Conservation (phyloP, 1,284 basidiomycete species). For the Fomitiporia mediterranea region DNA sequence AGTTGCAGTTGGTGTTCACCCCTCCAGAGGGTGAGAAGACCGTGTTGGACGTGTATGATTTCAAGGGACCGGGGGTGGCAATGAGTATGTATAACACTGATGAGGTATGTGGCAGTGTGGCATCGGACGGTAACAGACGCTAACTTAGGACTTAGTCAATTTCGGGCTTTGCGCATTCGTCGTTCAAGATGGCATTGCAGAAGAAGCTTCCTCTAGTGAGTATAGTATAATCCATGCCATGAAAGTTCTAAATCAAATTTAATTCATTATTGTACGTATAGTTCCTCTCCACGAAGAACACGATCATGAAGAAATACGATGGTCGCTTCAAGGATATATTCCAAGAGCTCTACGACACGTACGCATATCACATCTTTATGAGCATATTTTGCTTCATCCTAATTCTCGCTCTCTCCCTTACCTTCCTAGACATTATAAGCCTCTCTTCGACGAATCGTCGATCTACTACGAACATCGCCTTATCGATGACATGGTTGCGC, state of each 20-base stretch:
- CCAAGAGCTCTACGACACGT: conserved; percentile 86
- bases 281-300: conserved; percentile 99
- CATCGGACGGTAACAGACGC: background rate
- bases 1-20: conserved; percentile 84
- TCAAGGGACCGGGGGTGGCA: conserved; percentile 85
- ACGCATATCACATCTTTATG: too few relatives aligned
- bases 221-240: conserved; percentile 5
- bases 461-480: conserved; percentile 98
- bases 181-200: conserved; percentile 96
- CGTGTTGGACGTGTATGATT: conserved; percentile 82
- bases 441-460: conserved; percentile 73
- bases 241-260: background rate
- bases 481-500: conserved; percentile 95
- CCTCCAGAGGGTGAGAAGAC: conserved; percentile 69
- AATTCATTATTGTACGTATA: conserved; percentile 25
- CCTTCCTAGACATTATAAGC: conserved; percentile 64
- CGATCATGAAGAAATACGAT: conserved; percentile 94
- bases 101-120: conserved; percentile 47
- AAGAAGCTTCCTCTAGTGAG: conserved; percentile 89
- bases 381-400: too few relatives aligned
- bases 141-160: conserved; percentile 59
- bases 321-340: conserved; percentile 99
- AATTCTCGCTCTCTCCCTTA: background rate
- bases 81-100: conserved; percentile 96
- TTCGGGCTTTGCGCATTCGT: conserved; percentile 91